Evolutionary conservation across 495 filamentous ascomycete genomes (phyloP).

Genomic region (Penicillium waksmanii): DNA sequence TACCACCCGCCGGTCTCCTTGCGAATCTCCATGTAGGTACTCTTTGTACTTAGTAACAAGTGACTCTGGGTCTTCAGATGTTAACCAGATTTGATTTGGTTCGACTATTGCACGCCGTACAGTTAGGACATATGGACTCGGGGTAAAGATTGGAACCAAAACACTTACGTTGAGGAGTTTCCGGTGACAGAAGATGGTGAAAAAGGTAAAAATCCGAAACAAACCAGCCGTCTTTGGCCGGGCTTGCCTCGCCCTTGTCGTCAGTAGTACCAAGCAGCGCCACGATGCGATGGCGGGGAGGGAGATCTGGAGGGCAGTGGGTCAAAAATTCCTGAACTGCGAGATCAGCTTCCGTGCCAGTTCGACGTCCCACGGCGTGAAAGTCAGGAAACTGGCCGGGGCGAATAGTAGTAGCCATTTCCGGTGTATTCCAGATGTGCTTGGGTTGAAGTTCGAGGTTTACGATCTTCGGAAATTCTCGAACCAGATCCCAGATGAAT

Average conservation of each 20-base stretch:
- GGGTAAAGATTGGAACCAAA: not conserved
- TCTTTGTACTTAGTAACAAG: conserved; percentile 6
- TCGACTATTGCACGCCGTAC: not conserved
- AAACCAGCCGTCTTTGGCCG: conserved; percentile 3
- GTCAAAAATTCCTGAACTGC: not conserved
- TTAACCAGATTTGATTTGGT: conserved; percentile 11
- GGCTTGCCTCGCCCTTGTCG: not conserved
- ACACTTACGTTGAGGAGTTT: conserved; percentile 3
- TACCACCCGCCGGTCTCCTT: conserved; percentile 1
- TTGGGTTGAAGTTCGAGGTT: not conserved
- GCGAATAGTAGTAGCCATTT: not conserved
- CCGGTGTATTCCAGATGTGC: not conserved
- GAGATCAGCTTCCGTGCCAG: not conserved
- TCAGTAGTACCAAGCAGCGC: not conserved
- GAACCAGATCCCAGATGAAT: too few species aligned
- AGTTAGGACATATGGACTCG: not conserved
- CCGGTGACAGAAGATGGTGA: conserved; percentile 2
- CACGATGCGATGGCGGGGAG: not conserved
- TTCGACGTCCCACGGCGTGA: not conserved
- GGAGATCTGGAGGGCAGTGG: not conserved
- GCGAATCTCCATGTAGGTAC: conserved; percentile 7
- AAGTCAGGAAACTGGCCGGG: not conserved
- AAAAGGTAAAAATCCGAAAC: conserved; percentile 9
- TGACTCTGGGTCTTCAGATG: conserved; percentile 7
- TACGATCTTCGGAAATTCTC: not conserved